phyloP scores from a whole-genome alignment of 768 basidiomycete genomes.

The Pseudohyphozyma bogoriensis region DNA sequence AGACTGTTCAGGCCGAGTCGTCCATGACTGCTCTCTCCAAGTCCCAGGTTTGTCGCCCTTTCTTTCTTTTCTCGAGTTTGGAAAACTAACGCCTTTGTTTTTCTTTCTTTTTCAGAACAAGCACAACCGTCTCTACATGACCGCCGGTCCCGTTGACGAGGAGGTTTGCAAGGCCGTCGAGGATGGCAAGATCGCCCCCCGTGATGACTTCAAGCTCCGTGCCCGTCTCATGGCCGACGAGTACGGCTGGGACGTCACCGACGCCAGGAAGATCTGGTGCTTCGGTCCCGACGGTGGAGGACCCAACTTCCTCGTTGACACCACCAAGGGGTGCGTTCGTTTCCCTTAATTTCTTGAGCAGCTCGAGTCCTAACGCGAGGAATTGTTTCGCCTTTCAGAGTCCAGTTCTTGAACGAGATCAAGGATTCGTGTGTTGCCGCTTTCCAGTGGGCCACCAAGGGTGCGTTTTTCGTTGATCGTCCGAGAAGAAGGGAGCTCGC shows the following conservation, averaged over 20 bases:
- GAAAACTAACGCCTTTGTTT: no score
- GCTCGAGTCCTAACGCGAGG: background rate
- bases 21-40: conserved; percentile 93
- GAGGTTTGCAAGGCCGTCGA: conserved; percentile 92
- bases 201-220: conserved; percentile 96
- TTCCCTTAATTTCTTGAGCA: background rate
- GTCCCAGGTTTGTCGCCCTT: no score
- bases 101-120: no score
- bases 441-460: conserved; percentile 99
- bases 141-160: conserved; percentile 86
- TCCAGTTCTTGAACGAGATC: conserved; percentile 96
- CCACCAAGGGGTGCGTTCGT: conserved; percentile 70
- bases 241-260: conserved; percentile 96
- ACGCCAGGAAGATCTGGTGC: conserved; percentile 99
- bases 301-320: conserved; percentile 91
- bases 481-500: background rate
- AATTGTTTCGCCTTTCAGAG: background rate
- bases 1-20: conserved; percentile 94
- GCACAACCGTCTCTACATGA: conserved; percentile 95
- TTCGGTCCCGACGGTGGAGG: conserved; percentile 98
- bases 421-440: conserved; percentile 99
- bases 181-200: conserved; percentile 65
- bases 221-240: conserved; percentile 94
- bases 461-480: conserved; percentile 46
- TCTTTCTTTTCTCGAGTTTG: no score